Evolutionary conservation across 2,329 filamentous ascomycete species (phyloP).

Genomic region (Aspergillus latus): DNA sequence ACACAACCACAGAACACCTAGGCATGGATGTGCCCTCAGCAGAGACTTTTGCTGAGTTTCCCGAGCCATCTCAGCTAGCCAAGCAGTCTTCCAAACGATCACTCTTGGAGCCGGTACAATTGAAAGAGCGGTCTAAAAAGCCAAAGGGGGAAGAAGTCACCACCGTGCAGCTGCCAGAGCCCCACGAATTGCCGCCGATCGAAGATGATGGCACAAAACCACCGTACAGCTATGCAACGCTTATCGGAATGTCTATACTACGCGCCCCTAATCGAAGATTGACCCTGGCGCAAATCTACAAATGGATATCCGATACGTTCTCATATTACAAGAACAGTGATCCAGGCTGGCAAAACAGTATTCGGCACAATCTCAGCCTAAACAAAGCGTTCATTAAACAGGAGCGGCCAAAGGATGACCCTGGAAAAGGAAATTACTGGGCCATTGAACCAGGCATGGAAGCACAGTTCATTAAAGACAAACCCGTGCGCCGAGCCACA

Average conservation of each 20-base stretch:
- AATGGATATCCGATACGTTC: constrained; percentile 97
- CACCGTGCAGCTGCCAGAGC: constrained; percentile 61
- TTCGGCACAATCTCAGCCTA: constrained; percentile 93
- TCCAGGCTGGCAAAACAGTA: constrained; percentile 97
- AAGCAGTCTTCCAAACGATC: constrained; percentile 56
- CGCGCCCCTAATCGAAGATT: constrained; percentile 78
- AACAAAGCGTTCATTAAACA: constrained; percentile 97
- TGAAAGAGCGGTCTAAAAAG: constrained; percentile 74
- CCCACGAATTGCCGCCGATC: constrained; percentile 76
- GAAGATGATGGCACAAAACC: constrained; percentile 88
- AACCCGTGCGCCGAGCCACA: constrained; percentile 55
- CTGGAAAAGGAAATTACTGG: constrained; percentile 98
- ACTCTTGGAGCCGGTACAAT: constrained; percentile 70
- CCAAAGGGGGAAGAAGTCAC: constrained; percentile 58
- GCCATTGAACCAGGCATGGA: constrained; percentile 88
- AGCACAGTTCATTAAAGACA: constrained; percentile 84
- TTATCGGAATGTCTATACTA: constrained; percentile 96
- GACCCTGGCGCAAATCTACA: constrained; percentile 94
- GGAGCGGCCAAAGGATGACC: constrained; percentile 93
- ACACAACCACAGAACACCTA: constrained; percentile 50
- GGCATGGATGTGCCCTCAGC: constrained; percentile 39
- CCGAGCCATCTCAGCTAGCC: constrained; percentile 46
- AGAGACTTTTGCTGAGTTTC: constrained; percentile 50
- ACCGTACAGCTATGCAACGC: constrained; percentile 84
- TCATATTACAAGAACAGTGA: constrained; percentile 82